Conservation (phyloP, 2,329 filamentous ascomycete genomes). For the Dendrostoma leiphaemia region DNA sequence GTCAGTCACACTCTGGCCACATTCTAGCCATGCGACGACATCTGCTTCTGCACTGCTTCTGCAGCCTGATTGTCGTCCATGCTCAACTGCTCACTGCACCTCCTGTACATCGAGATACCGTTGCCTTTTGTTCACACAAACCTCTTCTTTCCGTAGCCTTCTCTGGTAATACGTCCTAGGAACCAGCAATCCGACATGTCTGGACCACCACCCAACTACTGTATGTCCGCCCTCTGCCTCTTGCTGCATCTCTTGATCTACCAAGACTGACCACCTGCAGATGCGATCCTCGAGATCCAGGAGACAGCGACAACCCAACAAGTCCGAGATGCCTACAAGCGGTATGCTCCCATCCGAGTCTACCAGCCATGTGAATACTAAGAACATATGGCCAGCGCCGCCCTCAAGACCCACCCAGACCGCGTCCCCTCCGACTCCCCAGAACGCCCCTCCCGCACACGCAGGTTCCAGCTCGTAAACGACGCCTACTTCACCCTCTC, state of each 20-base stretch:
- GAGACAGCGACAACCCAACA: constrained; percentile 76
- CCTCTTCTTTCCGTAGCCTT: too few relatives aligned
- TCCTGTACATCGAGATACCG: too few relatives aligned
- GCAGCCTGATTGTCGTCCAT: too few relatives aligned
- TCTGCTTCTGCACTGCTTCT: too few relatives aligned
- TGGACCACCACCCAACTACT: constrained; percentile 55
- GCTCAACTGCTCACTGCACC: too few relatives aligned
- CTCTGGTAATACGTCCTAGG: too few relatives aligned
- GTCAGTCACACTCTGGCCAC: too few relatives aligned
- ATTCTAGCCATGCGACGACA: too few relatives aligned
- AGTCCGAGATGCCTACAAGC: constrained; percentile 93
- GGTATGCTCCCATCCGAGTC: constrained; percentile 43
- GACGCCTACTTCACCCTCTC: constrained; percentile 61
- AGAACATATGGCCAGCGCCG: too few relatives aligned
- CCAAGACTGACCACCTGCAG: constrained; percentile 40
- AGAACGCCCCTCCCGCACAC: constrained; percentile 77
- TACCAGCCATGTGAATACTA: too few relatives aligned
- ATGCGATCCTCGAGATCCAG: constrained; percentile 70
- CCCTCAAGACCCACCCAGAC: constrained; percentile 90
- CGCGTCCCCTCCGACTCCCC: constrained; percentile 81
- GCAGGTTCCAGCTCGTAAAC: constrained; percentile 46
- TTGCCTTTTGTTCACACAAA: too few relatives aligned
- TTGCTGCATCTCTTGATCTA: neutral
- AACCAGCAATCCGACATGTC: constrained; percentile 33
- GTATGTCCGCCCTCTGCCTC: constrained; percentile 35